Evolutionary conservation across 1,139 yeast species (phyloP), one percentile per base, ranked within the genome.

Genomic region (Nematodospora anomalae): DNA sequence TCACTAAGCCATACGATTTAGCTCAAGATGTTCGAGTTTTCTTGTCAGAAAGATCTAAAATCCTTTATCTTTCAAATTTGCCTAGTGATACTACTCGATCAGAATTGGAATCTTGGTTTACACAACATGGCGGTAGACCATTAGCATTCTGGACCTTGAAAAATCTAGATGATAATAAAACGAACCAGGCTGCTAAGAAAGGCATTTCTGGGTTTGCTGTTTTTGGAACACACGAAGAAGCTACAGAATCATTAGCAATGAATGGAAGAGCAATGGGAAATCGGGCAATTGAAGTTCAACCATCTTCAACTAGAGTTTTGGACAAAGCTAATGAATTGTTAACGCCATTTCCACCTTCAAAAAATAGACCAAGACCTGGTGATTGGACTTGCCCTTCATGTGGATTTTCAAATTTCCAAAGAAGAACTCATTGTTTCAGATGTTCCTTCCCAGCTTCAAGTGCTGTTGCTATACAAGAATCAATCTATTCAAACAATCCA

Each of bases 321-420:
- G 96, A 87, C 47, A 75, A 79, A 42, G 96, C 96, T 1, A 82
- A 79, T 46, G 95, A 84, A 28, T 75, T 89, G 35, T 67, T 90
- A 40, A 74, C 87, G 0, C 87, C 95, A 7, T 89, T 90, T 60
- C 96, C 96, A 10, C 82, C 89, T 16, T 81, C 87, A 33, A 89
- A 89, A 52, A 89, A 89, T 58, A 75, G 95, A 50, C 96, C 96
- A 16, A 74, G 97, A 53, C 97, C 97, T 0, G 97, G 97, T 16
- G 97, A 90, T 56, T 90, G 97, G 97, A 86, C 87, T 6, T 90
- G 97, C 62, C 96, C 96, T 12, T 82, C 92, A 5, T 90, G 97
- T 67, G 96, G 97, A 1, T 90, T 90, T 55, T 85, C 95, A 26
- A 90, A 90, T 57, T 90, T 90, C 63, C 97, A 90, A 62, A 78